Base-by-base conservation (phyloP, 1,284 basidiomycete genomes). In the Spongiforma sp. region DNA sequence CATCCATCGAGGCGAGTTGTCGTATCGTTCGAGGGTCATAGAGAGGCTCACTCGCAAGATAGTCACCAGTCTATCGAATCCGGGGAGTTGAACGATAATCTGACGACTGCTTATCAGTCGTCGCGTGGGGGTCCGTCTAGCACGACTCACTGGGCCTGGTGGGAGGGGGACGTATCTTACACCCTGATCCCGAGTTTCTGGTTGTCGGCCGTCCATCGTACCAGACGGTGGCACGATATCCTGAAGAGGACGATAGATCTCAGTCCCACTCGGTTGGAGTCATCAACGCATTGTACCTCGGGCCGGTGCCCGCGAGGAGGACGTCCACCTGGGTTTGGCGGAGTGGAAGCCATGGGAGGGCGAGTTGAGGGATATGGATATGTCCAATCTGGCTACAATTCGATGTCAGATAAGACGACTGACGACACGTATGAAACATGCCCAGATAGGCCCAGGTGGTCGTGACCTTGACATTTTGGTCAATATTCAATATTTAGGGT, bases 31-130 rank as follows among this genome's bases (percentile, higher is more conserved):
- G 5, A 55, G 48, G n/a, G 61, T 17, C 37, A 24, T 11, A 50
- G 10, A 30, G 48, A 8, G 11, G 32, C 82, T 70, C 71, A 90
- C 90, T 63, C 89, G 78, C n/a, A 93, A 75, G 61, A 91, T 81
- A 43, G 83, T 81, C 82, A 92, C 83, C 62, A 87, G 69, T 0
- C 82, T 81, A 57, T 86, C 83, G 58, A 88, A 88, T 0, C 87
- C 78, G 1, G 89, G 87, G 11, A 90, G 61, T 68, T 87, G 83
- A 14, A 89, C 83, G 43, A 86, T 77, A 28, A 85, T 84, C 87
- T 89, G 7, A 41, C 50, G 1, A 61, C 46, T 59, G 17, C 59
- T 68, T 54, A 68, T 57, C 56, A 37, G 34, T 39, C 32, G 32
- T 17, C 21, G 60, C 28, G 8, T 71, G 24, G 14, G 26, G 39